Conservation (phyloP, 805 yeast genomes). For the Sporopachydermia quercuum region DNA sequence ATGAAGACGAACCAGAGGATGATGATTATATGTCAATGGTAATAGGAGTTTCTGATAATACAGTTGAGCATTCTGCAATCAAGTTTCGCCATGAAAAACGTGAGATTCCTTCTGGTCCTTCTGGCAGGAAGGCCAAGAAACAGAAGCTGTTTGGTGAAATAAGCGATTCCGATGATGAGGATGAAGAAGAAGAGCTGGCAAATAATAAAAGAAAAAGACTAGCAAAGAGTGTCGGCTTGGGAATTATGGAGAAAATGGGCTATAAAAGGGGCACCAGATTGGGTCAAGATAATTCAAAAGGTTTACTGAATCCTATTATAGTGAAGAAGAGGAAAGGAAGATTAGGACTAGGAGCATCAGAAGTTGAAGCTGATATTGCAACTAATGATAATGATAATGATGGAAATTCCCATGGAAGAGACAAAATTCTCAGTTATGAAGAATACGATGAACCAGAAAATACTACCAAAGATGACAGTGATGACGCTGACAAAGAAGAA, state of each 20-base stretch:
- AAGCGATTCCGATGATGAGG: not conserved
- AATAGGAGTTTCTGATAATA: too few relatives aligned
- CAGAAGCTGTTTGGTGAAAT: constrained; percentile 14
- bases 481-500: not conserved
- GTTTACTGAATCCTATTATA: constrained; percentile 3
- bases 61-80: too few relatives aligned
- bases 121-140: too few relatives aligned
- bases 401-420: constrained; percentile 6
- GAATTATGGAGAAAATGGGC: constrained; percentile 48
- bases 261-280: constrained; percentile 31
- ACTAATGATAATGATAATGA: constrained; percentile 14
- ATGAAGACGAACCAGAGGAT: too few relatives aligned
- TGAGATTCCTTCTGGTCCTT: too few relatives aligned
- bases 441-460: constrained; percentile 3
- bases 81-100: too few relatives aligned
- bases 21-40: constrained; percentile 19
- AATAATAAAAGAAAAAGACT: too few relatives aligned
- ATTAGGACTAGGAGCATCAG: constrained; percentile 13
- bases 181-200: not conserved
- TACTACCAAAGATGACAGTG: not conserved
- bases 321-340: constrained; percentile 10
- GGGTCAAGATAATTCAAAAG: constrained; percentile 17
- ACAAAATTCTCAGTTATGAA: constrained; percentile 11
- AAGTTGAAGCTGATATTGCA: constrained; percentile 15
- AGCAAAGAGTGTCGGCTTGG: constrained; percentile 23